These are phyloP conservation scores for Magnolia changhungtana DNA, from an alignment of 164 flowering plant genomes.

Conservation along the genomic window DNA sequence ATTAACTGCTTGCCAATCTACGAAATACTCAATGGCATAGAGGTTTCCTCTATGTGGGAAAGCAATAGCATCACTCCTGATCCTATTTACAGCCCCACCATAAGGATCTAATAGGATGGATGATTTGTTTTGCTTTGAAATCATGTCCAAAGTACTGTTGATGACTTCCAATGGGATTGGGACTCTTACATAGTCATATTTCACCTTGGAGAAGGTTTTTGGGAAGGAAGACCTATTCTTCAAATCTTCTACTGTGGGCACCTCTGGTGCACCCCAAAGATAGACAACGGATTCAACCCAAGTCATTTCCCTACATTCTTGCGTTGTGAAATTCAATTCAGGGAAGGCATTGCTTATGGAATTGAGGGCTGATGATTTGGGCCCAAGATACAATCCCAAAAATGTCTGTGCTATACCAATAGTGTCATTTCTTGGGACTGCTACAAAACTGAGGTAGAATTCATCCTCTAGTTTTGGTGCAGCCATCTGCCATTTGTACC, in stretches of 20 bases:
- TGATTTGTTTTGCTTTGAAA: conserved; percentile 19
- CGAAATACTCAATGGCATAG: conserved; percentile 22
- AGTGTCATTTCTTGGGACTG: not conserved
- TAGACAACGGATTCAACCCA: conserved; percentile 18
- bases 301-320: conserved; percentile 23
- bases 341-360: conserved; percentile 14
- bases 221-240: conserved; percentile 12
- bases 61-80: conserved; percentile 10
- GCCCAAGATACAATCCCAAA: conserved; percentile 22
- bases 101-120: conserved; percentile 25
- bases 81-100: conserved; percentile 19
- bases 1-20: conserved; percentile 18
- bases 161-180: conserved; percentile 15
- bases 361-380: not conserved
- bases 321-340: conserved; percentile 8
- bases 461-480: conserved; percentile 7
- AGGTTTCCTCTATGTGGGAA: conserved; percentile 28
- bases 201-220: conserved; percentile 21
- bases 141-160: conserved; percentile 1
- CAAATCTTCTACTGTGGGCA: conserved; percentile 10
- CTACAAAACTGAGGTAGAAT: conserved; percentile 10
- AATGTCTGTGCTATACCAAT: conserved; percentile 12
- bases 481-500: conserved; percentile 21
- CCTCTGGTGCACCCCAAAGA: conserved; percentile 9
- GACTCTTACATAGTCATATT: conserved; percentile 20